Evolutionary conservation across 208 protist species (phyloP).

Genomic region (Trypanosoma boissoni): DNA sequence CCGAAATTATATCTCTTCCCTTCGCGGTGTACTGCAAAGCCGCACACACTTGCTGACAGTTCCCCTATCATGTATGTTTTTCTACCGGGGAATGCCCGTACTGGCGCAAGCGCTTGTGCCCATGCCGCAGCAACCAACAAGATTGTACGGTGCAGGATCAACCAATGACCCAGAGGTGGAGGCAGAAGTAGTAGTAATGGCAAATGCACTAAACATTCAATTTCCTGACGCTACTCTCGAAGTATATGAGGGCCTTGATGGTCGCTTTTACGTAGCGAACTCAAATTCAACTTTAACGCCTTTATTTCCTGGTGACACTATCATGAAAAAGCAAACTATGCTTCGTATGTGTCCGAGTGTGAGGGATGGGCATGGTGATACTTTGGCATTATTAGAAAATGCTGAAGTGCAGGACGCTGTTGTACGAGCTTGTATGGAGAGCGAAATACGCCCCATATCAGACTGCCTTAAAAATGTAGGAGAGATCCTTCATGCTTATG

Average conservation of each 20-base stretch:
- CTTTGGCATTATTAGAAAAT: slow-evolving; percentile 48
- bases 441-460: slow-evolving; percentile 14
- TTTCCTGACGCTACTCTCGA: slow-evolving; percentile 55
- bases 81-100: slow-evolving; percentile 85
- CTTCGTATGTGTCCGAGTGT: slow-evolving; percentile 46
- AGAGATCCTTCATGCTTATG: slow-evolving; percentile 48
- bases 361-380: slow-evolving; percentile 50
- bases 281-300: slow-evolving; percentile 73
- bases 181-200: slow-evolving; percentile 67
- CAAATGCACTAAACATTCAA: slow-evolving; percentile 73
- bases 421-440: slow-evolving; percentile 26
- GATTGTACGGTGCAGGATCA: slow-evolving; percentile 60
- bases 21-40: slow-evolving; percentile 76
- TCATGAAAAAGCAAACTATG: slow-evolving; percentile 85
- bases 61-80: slow-evolving; percentile 79
- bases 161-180: slow-evolving; percentile 70
- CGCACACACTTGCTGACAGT: slow-evolving; percentile 66
- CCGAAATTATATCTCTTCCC: slow-evolving; percentile 75
- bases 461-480: slow-evolving; percentile 27
- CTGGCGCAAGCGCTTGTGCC: slow-evolving; percentile 84
- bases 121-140: slow-evolving; percentile 50
- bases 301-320: slow-evolving; percentile 60
- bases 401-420: slow-evolving; percentile 40
- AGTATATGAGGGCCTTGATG: slow-evolving; percentile 79
- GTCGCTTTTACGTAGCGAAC: slow-evolving; percentile 68